Conservation (phyloP, 1,139 yeast genomes). For the Ashbya aceris region DNA sequence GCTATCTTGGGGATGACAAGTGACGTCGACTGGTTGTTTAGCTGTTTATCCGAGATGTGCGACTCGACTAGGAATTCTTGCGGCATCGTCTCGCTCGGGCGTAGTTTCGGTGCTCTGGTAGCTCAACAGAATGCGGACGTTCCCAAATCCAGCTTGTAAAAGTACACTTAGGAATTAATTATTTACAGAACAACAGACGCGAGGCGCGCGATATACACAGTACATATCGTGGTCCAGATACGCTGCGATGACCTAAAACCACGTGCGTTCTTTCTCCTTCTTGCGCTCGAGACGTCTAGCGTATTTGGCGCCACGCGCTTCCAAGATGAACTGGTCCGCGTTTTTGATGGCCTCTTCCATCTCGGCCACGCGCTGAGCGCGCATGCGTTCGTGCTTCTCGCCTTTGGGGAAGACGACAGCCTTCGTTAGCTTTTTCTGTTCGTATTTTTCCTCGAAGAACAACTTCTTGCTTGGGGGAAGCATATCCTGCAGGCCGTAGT, state of each 20-base stretch:
- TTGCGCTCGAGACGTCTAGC: conserved; percentile 47
- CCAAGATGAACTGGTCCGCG: conserved; percentile 64
- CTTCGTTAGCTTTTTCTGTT: conserved; percentile 59
- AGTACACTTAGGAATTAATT: not conserved
- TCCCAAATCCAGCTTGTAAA: too few relatives aligned
- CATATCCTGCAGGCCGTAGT: conserved; percentile 69
- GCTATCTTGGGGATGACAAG: conserved; percentile 27
- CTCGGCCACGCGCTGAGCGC: conserved; percentile 50
- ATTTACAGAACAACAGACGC: conserved; percentile 3
- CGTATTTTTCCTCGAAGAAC: conserved; percentile 74
- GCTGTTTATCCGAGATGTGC: conserved; percentile 21
- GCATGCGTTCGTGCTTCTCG: conserved; percentile 67
- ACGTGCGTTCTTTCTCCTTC: conserved; percentile 36
- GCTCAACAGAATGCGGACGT: too few relatives aligned
- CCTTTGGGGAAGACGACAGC: conserved; percentile 78
- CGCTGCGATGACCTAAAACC: conserved; percentile 31
- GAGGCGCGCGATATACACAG: too few relatives aligned
- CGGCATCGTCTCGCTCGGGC: conserved; percentile 14
- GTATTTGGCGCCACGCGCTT: conserved; percentile 54
- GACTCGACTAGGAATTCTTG: conserved; percentile 26
- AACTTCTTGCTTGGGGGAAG: conserved; percentile 65
- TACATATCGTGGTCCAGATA: too few relatives aligned
- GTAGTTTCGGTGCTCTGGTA: too few relatives aligned
- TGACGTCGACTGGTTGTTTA: conserved; percentile 29
- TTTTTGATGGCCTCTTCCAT: conserved; percentile 58